Evolutionary conservation across 108 stramenopile genomes (phyloP), one percentile per base, ranked within the genome.

Genomic region (Skeletonema potamos): DNA sequence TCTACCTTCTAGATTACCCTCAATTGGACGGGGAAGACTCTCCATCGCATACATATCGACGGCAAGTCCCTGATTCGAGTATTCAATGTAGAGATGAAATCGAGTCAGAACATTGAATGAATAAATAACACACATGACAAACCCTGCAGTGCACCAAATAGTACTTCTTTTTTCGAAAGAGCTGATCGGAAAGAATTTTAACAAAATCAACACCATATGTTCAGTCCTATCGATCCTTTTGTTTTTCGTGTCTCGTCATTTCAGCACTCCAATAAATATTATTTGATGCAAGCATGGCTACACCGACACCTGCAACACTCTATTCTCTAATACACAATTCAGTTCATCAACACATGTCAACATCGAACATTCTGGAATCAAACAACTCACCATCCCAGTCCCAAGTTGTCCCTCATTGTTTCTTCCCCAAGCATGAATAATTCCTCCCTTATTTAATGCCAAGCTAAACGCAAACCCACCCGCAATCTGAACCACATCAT

Each of bases 31-130:
- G 4, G 94, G 94, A 20, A 92, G 71, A 32, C 79, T 75, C 67
- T 85, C 86, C 94, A 95, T 95, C 20, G 94, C 87, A 66, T 95
- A 95, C 83, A 92, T 87, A 58, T 95, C 94, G 6, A 92, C 89
- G 17, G 88, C 87, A 71, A 95, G 72, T 13, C 91, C 90, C 39
- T 41, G 39, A n/a, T 41, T n/a, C 15, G 3, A 41, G 39, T 3
- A 41, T 13, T n/a, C 15, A 41, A n/a, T 41, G 39, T 41, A n/a
- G 39, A 41, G 39, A 37, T 37, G 11, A 12, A 37, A 32, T 32
- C 30, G n/a, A 41, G 39, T 41, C 10, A n/a, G 39, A 41, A n/a
- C 30, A 41, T n/a, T 41, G 15, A n/a, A 41, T 41, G 15, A 41
- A 32, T n/a, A 32, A 32, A 6, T 41, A n/a, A n/a, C 39, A 41